phyloP scores from a whole-genome alignment of 345 rosid genomes.

The Alliaria petiolata region DNA sequence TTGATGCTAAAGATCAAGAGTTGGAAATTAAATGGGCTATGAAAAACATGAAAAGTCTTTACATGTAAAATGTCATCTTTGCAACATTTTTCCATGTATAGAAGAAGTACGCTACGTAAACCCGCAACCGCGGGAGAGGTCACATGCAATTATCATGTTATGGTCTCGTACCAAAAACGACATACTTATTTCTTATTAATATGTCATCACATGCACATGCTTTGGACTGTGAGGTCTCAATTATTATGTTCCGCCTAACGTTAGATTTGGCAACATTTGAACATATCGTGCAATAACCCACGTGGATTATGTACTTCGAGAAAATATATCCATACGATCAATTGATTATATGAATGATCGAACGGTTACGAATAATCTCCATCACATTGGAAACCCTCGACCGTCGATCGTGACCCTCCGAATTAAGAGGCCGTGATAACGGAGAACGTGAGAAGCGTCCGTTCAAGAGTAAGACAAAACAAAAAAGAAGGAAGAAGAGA shows the following conservation, averaged over 20 bases:
- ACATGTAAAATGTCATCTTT: no score
- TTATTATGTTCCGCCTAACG: constrained; percentile 1
- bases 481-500: background rate
- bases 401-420: constrained; percentile 18
- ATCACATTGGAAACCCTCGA: background rate
- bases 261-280: background rate
- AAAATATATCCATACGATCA: background rate
- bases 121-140: constrained; percentile 5
- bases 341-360: background rate
- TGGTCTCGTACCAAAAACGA: constrained; percentile 2
- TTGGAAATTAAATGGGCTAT: no score
- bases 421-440: constrained; percentile 1
- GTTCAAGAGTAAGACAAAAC: background rate
- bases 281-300: background rate
- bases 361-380: background rate
- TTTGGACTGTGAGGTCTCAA: constrained; percentile 3
- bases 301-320: background rate
- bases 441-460: constrained; percentile 24
- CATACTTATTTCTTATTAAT: constrained; percentile 5
- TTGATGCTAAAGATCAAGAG: no score
- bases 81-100: no score
- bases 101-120: no score
- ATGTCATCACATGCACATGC: constrained; percentile 25
- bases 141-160: constrained; percentile 17
- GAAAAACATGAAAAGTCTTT: no score